Evolutionary conservation across 768 basidiomycete species (phyloP).

Genomic region (Tulasnella calospora): DNA sequence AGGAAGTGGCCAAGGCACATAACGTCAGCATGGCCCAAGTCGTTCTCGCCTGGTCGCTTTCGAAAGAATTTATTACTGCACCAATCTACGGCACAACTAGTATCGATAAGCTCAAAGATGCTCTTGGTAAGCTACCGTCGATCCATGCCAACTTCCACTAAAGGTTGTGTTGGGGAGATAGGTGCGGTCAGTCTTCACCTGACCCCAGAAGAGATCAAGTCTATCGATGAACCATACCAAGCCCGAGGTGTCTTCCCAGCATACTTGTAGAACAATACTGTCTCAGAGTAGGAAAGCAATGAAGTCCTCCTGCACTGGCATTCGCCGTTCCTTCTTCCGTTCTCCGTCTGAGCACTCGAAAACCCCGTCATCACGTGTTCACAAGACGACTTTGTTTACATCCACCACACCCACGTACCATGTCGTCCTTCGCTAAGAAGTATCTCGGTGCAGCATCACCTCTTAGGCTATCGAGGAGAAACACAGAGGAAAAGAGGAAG

Average conservation of each 20-base stretch:
- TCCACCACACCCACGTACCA: not conserved
- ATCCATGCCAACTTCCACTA: not conserved
- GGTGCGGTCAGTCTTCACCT: conserved; percentile 38
- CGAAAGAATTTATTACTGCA: conserved; percentile 13
- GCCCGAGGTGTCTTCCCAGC: conserved; percentile 32
- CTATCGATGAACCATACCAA: conserved; percentile 35
- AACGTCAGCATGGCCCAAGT: conserved; percentile 37
- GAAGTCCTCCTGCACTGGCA: too few species aligned
- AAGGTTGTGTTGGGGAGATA: conserved; percentile 25
- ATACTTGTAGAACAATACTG: too few species aligned
- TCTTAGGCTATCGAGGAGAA: not conserved
- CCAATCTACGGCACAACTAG: conserved; percentile 19
- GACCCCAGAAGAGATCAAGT: conserved; percentile 36
- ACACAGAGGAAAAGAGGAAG: not conserved
- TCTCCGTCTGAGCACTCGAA: not conserved
- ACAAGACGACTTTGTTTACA: not conserved
- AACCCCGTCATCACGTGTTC: not conserved
- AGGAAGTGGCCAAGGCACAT: conserved; percentile 33
- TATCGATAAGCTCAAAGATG: conserved; percentile 37
- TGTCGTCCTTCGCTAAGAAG: conserved; percentile 3
- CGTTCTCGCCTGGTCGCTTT: conserved; percentile 31
- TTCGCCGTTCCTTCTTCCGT: too few species aligned
- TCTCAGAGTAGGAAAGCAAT: too few species aligned
- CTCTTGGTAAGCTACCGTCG: conserved; percentile 41
- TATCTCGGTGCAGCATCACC: not conserved